Evolutionary conservation across 441 rosid species (phyloP).

Genomic region (Corymbia calophylla): DNA sequence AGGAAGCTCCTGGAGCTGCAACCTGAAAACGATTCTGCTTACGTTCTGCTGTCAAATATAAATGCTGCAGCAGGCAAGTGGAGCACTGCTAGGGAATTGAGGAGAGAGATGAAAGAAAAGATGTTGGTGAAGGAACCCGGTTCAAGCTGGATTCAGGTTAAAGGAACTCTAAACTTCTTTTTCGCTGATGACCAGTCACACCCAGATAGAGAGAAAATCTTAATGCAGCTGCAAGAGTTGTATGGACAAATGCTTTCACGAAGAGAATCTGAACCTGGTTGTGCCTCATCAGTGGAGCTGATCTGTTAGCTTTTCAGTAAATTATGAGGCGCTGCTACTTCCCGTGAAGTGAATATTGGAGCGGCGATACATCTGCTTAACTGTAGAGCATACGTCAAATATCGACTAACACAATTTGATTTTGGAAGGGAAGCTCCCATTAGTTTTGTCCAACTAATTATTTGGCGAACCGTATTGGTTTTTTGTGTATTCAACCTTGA

Average conservation of each 20-base stretch:
- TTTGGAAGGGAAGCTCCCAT: background rate
- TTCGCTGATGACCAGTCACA: constrained; percentile 20
- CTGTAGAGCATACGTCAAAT: background rate
- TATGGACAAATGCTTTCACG: constrained; percentile 17
- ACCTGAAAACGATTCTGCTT: constrained; percentile 34
- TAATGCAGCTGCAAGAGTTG: constrained; percentile 13
- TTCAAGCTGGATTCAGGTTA: constrained; percentile 32
- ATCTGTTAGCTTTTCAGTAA: background rate
- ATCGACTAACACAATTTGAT: background rate
- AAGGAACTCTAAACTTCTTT: constrained; percentile 19
- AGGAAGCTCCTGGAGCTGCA: constrained; percentile 26
- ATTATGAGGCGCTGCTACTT: background rate
- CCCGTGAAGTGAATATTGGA: background rate
- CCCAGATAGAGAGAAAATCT: constrained; percentile 17
- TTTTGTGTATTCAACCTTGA: background rate
- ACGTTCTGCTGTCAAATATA: constrained; percentile 33
- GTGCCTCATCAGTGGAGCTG: background rate
- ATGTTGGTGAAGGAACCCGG: constrained; percentile 30
- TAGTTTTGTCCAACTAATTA: background rate
- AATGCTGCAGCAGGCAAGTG: constrained; percentile 32
- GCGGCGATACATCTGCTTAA: background rate
- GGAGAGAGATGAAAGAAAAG: constrained; percentile 36
- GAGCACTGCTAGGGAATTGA: constrained; percentile 21
- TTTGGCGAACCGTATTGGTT: background rate
- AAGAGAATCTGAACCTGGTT: background rate